phyloP scores from a whole-genome alignment of 768 basidiomycete genomes.

The Tephrocybe rancida region DNA sequence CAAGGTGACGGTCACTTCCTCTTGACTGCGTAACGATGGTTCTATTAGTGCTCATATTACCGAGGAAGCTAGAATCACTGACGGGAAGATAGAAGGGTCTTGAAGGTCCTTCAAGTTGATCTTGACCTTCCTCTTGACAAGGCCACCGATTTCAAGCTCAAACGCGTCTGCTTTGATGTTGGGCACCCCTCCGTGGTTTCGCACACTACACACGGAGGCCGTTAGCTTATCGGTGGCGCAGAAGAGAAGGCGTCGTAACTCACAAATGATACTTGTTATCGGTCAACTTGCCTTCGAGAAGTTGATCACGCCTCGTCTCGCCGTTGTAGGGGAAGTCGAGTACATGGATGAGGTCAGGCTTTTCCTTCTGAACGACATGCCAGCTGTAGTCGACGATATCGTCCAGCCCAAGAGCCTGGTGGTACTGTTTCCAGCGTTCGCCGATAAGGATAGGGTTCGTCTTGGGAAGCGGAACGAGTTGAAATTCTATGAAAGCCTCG shows the following conservation, averaged over 20 bases:
- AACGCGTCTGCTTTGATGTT: conserved; percentile 47
- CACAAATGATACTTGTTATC: conserved; percentile 54
- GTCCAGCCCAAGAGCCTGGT: conserved; percentile 48
- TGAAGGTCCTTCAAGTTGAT: conserved; percentile 49
- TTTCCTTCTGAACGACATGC: conserved; percentile 53
- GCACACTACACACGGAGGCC: conserved; percentile 34
- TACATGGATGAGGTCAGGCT: conserved; percentile 50
- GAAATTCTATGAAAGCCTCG: conserved; percentile 38
- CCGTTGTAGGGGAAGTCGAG: conserved; percentile 61
- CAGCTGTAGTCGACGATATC: conserved; percentile 52
- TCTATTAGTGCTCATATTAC: not conserved
- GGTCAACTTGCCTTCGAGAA: conserved; percentile 47
- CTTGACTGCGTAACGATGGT: conserved; percentile 32
- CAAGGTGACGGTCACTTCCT: conserved; percentile 52
- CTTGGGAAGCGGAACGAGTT: conserved; percentile 47
- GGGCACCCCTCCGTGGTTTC: conserved; percentile 57
- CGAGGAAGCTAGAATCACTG: conserved; percentile 18
- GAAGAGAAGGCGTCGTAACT: conserved; percentile 16
- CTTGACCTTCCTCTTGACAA: conserved; percentile 47
- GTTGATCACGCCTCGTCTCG: conserved; percentile 46
- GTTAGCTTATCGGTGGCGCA: not conserved
- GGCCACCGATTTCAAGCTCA: conserved; percentile 52
- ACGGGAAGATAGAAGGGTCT: conserved; percentile 50
- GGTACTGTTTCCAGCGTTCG: conserved; percentile 55
- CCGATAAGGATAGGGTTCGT: conserved; percentile 54